These are phyloP conservation scores for Stemphylium lycopersici DNA, from an alignment of 2,329 filamentous ascomycete species.

Conservation along the genomic window DNA sequence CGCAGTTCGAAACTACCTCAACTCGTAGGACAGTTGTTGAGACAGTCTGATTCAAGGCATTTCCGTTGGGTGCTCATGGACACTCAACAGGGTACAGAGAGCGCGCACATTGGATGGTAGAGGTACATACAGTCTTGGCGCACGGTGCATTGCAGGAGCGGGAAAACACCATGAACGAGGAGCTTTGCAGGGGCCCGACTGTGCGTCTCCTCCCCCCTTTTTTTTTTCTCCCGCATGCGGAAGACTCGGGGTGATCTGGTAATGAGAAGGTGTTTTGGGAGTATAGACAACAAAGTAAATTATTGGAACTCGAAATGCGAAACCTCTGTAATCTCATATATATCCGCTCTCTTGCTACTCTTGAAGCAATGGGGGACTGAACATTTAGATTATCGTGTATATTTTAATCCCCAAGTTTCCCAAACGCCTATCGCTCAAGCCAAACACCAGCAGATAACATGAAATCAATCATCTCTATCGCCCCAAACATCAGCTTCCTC, in stretches of 20 bases:
- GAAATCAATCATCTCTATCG: constrained; percentile 30
- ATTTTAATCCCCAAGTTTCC: background rate
- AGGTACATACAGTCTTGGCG: background rate
- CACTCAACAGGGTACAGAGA: background rate
- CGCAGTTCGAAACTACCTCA: constrained; percentile 49
- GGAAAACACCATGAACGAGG: constrained; percentile 1
- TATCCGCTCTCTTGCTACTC: too few relatives aligned
- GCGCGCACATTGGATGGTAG: background rate
- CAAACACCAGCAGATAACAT: background rate
- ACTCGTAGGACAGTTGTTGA: constrained; percentile 39
- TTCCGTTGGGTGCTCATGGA: background rate
- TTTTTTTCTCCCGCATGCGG: background rate
- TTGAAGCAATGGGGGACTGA: background rate
- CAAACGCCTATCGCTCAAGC: background rate
- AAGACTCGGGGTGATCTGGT: background rate
- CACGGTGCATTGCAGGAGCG: constrained; percentile 2
- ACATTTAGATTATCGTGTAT: background rate
- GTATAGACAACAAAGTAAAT: constrained; percentile 5
- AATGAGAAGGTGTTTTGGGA: constrained; percentile 6
- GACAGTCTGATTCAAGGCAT: background rate
- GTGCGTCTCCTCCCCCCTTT: background rate
- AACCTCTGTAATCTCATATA: background rate
- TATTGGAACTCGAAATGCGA: background rate
- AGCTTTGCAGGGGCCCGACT: background rate
- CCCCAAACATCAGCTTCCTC: constrained; percentile 48